Base-by-base conservation (phyloP, 495 filamentous ascomycete genomes). In the Aspergillus olivimuriae region DNA sequence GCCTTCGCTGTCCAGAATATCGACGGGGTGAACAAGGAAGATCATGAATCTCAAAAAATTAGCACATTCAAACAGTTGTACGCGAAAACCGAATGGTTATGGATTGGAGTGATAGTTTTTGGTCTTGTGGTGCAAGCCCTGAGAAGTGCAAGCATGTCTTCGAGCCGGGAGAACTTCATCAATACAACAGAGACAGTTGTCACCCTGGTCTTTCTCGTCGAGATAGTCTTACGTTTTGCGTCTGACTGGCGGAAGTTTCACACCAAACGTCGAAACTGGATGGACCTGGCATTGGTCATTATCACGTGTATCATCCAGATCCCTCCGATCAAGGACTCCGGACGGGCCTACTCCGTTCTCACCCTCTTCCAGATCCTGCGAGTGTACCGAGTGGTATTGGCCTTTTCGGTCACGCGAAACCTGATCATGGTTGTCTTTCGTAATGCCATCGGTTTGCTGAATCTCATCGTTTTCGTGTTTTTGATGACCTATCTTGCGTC, bases 381-480 rank as follows among this genome's bases (percentile, higher is more conserved):
- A 47, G 85, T 87, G 6, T 97, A 99, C 61, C 83, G 92, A 12
- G 79, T 99, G 12, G 89, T 99, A 41, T 68, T 95, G 48, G 89
- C 89, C 20, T 81, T 97, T 34, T 80, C 87, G 28, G 76, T 96
- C 44, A 97, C 89, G 0, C 76, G 82, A 43, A 82, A 87, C 46
- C 74, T 98, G 31, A 92, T 98, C 52, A 70, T 72, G 44, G 74
- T 92, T 30, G 94, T 97, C 6, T 76, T 97, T 36, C 85, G 94
- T 48, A 96, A 96, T 55, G 80, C 86, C n/a, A 77, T 80, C 24
- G 92, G 92, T 82, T 76, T 99, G 41, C 75, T 86, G 15, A 99
- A 99, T 62, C 70, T 99, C 33, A 92, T 99, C 58, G 71, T 95
- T 7, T 99, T 99, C 59, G 86, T 97, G 50, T 91, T 95, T 63